Conservation (phyloP, 2,329 filamentous ascomycete species). For the Ophiostoma tasmaniense region DNA sequence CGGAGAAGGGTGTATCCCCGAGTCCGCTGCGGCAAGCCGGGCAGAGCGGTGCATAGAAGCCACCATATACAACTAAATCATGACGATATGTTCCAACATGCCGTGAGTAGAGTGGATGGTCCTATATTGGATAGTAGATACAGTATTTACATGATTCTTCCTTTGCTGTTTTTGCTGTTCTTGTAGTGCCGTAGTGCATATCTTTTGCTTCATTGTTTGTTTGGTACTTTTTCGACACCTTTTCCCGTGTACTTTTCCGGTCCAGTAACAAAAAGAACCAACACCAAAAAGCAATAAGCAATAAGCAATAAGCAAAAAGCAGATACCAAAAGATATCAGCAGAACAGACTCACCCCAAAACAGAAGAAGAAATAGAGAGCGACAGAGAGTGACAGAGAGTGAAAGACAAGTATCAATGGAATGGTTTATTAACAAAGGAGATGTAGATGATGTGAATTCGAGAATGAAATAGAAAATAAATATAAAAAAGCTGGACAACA, state of each 20-base stretch:
- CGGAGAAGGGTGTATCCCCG: conserved; percentile 24
- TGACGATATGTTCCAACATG: background rate
- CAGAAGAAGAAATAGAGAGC: background rate
- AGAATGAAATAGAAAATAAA: background rate
- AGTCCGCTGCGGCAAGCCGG: conserved; percentile 40
- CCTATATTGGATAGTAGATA: background rate
- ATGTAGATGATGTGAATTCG: background rate
- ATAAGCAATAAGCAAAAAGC: background rate
- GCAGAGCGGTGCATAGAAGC: conserved; percentile 37
- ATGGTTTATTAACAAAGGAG: conserved; percentile 8
- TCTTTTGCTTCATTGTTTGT: background rate
- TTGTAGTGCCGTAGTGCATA: background rate
- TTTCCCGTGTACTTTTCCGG: background rate
- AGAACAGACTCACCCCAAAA: too few species aligned
- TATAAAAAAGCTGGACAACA: conserved; percentile 2
- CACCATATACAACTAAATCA: too few species aligned
- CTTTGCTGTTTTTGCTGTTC: background rate
- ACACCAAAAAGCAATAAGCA: background rate
- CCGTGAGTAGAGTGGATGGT: background rate
- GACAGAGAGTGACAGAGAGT: background rate
- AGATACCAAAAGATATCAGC: too few species aligned
- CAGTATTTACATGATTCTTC: background rate
- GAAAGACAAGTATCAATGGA: conserved; percentile 1
- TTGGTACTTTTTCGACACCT: background rate
- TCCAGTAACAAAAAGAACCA: background rate